Percentiles rank a stretch among this genome's conserved stretches.
phyloP scores from a whole-genome alignment of 2,329 filamentous ascomycete genomes.

The Coleophoma eucalyptorum region DNA sequence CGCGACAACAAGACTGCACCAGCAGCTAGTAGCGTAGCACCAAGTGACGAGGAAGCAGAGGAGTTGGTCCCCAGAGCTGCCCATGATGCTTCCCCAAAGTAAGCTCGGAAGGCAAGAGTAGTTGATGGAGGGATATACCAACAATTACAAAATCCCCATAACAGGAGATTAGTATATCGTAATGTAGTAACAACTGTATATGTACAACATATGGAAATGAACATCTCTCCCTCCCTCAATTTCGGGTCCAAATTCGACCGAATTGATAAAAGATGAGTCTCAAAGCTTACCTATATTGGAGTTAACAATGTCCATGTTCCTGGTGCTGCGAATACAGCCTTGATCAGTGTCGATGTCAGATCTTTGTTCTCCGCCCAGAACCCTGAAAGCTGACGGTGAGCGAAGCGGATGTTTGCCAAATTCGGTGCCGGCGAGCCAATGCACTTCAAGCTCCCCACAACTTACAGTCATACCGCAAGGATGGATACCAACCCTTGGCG shows the following conservation, averaged over 20 bases:
- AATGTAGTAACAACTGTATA: slow-evolving; percentile 2
- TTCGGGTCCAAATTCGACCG: neutral
- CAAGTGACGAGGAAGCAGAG: slow-evolving; percentile 33
- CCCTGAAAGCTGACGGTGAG: no score
- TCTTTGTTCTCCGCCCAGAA: no score
- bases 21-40: slow-evolving; percentile 10
- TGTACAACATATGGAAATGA: slow-evolving; percentile 2
- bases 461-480: no score
- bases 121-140: slow-evolving; percentile 13
- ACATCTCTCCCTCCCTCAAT: slow-evolving; percentile 8
- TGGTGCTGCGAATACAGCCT: no score
- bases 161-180: slow-evolving; percentile 14
- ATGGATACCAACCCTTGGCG: no score
- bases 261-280: neutral
- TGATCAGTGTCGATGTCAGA: no score
- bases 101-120: slow-evolving; percentile 2
- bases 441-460: no score
- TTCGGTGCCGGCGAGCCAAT: no score
- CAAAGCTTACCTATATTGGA: no score
- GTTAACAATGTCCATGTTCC: no score
- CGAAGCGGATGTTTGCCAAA: no score
- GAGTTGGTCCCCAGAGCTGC: slow-evolving; percentile 43
- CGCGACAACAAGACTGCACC: slow-evolving; percentile 18
- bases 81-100: slow-evolving; percentile 34
- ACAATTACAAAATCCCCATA: slow-evolving; percentile 11